These are phyloP conservation scores for Helenozyma baotianmanensis DNA, from an alignment of 805 yeast genomes.

Conservation along the genomic window DNA sequence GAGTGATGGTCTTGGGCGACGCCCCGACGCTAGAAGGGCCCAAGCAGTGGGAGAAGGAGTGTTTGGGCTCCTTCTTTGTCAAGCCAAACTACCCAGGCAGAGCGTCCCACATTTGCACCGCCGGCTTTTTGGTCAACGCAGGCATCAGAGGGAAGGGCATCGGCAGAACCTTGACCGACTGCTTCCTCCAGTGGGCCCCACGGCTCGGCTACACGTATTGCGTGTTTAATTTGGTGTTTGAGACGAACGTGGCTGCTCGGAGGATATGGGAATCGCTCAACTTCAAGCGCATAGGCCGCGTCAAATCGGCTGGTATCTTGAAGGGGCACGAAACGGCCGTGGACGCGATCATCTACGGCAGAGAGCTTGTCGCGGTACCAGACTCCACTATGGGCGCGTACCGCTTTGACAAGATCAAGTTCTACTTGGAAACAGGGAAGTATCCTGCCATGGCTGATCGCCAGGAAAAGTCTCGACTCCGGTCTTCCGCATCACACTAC, in stretches of 20 bases:
- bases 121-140: conserved; percentile 83
- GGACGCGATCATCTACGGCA: conserved; percentile 81
- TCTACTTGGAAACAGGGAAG: conserved; percentile 75
- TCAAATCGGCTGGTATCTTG: conserved; percentile 84
- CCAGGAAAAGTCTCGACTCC: conserved; percentile 79
- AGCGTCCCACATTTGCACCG: conserved; percentile 89
- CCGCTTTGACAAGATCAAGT: conserved; percentile 72
- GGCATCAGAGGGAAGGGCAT: conserved; percentile 91
- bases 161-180: conserved; percentile 78
- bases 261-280: conserved; percentile 70
- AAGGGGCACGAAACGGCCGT: conserved; percentile 82
- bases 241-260: conserved; percentile 79
- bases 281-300: conserved; percentile 73
- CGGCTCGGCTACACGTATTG: conserved; percentile 80
- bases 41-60: conserved; percentile 87
- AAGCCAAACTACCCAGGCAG: conserved; percentile 92
- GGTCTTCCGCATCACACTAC: conserved; percentile 79
- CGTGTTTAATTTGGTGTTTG: conserved; percentile 81
- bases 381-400: conserved; percentile 49
- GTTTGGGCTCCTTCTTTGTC: conserved; percentile 81
- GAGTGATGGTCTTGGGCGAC: conserved; percentile 77
- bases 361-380: conserved; percentile 58
- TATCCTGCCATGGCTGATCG: conserved; percentile 83
- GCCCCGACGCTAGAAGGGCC: conserved; percentile 40
- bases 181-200: conserved; percentile 89